Evolutionary conservation across 1,284 basidiomycete species (phyloP).

Genomic region (Hemileia vastatrix): DNA sequence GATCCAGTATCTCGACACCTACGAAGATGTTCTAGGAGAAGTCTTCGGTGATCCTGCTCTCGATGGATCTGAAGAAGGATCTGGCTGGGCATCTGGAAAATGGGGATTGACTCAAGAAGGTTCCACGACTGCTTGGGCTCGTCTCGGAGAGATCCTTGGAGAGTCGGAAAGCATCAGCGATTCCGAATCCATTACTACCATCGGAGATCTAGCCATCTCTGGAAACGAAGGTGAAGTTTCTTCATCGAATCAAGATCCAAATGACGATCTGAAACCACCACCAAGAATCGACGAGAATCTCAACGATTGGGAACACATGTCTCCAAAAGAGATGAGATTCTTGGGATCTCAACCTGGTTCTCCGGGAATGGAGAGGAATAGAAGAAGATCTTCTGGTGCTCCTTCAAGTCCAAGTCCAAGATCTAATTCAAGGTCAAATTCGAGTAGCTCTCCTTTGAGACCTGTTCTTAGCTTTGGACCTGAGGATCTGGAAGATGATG

Average conservation of each 20-base stretch:
- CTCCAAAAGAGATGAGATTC: constrained; percentile 38
- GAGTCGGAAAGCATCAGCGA: constrained; percentile 19
- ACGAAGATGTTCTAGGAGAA: constrained; percentile 50
- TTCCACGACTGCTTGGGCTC: constrained; percentile 35
- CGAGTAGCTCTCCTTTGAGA: constrained; percentile 26
- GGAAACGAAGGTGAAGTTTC: too few species aligned
- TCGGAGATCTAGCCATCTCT: constrained; percentile 5
- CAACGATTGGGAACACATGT: constrained; percentile 38
- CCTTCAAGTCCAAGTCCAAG: background rate
- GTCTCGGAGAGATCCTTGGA: constrained; percentile 37
- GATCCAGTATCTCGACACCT: constrained; percentile 50
- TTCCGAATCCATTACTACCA: constrained; percentile 19
- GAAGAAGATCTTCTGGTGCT: background rate
- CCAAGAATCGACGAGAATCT: constrained; percentile 27
- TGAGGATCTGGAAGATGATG: constrained; percentile 28
- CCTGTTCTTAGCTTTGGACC: too few species aligned
- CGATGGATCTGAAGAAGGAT: constrained; percentile 14
- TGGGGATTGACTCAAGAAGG: constrained; percentile 34
- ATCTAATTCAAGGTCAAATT: constrained; percentile 27
- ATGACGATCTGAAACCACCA: background rate
- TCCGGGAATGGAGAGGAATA: background rate
- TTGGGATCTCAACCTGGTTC: constrained; percentile 28
- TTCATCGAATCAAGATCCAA: background rate
- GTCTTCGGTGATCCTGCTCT: constrained; percentile 42
- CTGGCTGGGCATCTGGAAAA: constrained; percentile 33